Percentiles rank a stretch among this genome's conserved stretches.
These are phyloP conservation scores for Calendula officinalis DNA, from an alignment of 129 eudicot genomes.

Conservation along the genomic window DNA sequence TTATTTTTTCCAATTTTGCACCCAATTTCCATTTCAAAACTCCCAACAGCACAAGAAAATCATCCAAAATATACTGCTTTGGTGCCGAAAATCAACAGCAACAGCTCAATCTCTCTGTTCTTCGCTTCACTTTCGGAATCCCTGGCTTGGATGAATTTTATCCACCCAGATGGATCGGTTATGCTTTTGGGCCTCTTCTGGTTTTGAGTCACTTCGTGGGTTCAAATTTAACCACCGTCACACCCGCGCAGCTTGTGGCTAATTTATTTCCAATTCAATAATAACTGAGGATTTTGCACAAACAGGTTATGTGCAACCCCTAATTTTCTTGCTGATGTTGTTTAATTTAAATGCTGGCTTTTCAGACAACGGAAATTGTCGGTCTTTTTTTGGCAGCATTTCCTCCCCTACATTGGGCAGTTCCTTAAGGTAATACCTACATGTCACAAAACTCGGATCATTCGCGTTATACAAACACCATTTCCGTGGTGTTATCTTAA, in stretches of 20 bases:
- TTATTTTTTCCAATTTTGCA: conserved; percentile 10
- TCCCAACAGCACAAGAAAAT: conserved; percentile 4
- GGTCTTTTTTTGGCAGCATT: conserved; percentile 85
- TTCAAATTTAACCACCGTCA: conserved; percentile 44
- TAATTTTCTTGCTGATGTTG: background rate
- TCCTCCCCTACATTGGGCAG: conserved; percentile 81
- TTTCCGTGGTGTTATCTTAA: conserved; percentile 58
- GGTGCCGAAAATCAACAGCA: conserved; percentile 41
- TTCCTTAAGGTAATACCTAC: conserved; percentile 66
- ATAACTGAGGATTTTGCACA: conserved; percentile 12
- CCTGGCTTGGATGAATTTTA: conserved; percentile 91
- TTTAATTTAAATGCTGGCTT: conserved; percentile 11
- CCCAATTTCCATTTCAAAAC: conserved; percentile 15
- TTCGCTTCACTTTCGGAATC: conserved; percentile 88
- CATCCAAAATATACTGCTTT: conserved; percentile 39
- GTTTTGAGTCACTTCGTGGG: conserved; percentile 67
- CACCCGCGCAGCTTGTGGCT: conserved; percentile 78
- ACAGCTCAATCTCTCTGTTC: conserved; percentile 87
- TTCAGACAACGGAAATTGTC: conserved; percentile 72
- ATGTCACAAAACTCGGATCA: too few relatives aligned
- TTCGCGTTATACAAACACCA: conserved; percentile 73
- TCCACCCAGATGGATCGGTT: conserved; percentile 93
- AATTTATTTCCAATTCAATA: background rate
- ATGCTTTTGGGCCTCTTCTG: conserved; percentile 66
- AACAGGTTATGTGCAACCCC: conserved; percentile 16